Percentiles rank a stretch among this genome's conserved stretches.
phyloP scores from a whole-genome alignment of 2,329 filamentous ascomycete genomes.

The Aureobasidium sp. region DNA sequence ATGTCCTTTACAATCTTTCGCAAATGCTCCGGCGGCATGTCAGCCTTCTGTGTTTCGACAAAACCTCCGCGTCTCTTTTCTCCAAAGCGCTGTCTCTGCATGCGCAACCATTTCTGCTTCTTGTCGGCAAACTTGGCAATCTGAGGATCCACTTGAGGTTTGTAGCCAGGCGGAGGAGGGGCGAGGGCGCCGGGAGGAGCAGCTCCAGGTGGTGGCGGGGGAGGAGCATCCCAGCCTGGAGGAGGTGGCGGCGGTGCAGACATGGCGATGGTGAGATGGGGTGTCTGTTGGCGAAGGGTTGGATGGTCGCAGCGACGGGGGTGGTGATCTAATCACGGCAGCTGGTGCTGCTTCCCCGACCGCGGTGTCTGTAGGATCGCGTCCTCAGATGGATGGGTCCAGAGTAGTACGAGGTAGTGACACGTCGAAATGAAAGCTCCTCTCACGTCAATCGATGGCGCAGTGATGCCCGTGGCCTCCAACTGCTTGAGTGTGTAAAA shows the following conservation, averaged over 20 bases:
- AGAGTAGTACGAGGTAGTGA: neutral
- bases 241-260: slow-evolving; percentile 53
- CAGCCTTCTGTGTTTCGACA: slow-evolving; percentile 95
- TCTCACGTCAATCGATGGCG: neutral
- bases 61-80: slow-evolving; percentile 97
- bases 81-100: slow-evolving; percentile 84
- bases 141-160: slow-evolving; percentile 71
- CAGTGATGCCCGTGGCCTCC: slow-evolving; percentile 8
- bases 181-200: slow-evolving; percentile 46
- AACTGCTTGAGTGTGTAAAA: slow-evolving; percentile 12
- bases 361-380: slow-evolving; percentile 1
- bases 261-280: slow-evolving; percentile 34
- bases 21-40: slow-evolving; percentile 97
- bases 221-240: slow-evolving; percentile 53
- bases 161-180: slow-evolving; percentile 80
- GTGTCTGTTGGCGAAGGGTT: neutral
- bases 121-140: slow-evolving; percentile 95
- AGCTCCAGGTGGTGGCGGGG: slow-evolving; percentile 35
- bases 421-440: neutral
- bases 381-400: neutral
- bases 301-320: slow-evolving; percentile 9
- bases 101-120: slow-evolving; percentile 96
- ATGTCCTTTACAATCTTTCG: slow-evolving; percentile 98
- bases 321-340: slow-evolving; percentile 14
- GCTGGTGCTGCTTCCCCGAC: slow-evolving; percentile 14